A percentile compares a stretch with the other conserved stretches of the same genome.
Conservation (phyloP, 495 filamentous ascomycete genomes). For the Neurospora sp. region DNA sequence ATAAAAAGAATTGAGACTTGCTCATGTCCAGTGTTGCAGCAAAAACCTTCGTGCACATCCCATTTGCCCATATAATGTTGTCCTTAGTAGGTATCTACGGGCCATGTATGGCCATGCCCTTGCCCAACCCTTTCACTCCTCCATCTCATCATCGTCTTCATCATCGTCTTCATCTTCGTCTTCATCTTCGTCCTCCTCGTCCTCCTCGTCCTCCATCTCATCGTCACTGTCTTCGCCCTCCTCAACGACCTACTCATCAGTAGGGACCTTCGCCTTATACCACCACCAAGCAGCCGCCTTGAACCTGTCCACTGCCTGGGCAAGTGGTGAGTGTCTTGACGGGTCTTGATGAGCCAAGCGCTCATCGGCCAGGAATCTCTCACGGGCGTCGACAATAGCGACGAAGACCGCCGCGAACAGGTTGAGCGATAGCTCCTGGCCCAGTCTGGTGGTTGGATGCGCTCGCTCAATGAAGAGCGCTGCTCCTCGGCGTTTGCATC, state of each 20-base stretch:
- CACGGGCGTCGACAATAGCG: neutral
- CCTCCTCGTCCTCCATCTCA: too few species aligned
- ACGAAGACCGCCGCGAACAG: neutral
- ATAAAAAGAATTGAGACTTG: too few species aligned
- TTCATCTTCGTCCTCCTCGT: too few species aligned
- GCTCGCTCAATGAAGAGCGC: neutral
- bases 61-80: neutral
- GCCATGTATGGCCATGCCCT: too few species aligned
- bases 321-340: neutral
- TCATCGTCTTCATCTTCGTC: too few species aligned
- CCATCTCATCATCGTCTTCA: too few species aligned
- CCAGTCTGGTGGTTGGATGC: neutral
- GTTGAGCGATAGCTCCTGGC: neutral
- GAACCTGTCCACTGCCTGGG: neutral
- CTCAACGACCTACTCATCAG: neutral
- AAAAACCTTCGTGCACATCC: neutral
- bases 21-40: neutral
- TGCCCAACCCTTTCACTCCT: too few species aligned
- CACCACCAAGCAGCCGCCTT: neutral
- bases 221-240: too few species aligned
- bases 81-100: too few species aligned
- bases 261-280: neutral
- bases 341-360: neutral
- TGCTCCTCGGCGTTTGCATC: neutral
- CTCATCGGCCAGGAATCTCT: neutral